These are phyloP conservation scores for Carpinus fangiana DNA, from an alignment of 306 rosid genomes.

Conservation along the genomic window DNA sequence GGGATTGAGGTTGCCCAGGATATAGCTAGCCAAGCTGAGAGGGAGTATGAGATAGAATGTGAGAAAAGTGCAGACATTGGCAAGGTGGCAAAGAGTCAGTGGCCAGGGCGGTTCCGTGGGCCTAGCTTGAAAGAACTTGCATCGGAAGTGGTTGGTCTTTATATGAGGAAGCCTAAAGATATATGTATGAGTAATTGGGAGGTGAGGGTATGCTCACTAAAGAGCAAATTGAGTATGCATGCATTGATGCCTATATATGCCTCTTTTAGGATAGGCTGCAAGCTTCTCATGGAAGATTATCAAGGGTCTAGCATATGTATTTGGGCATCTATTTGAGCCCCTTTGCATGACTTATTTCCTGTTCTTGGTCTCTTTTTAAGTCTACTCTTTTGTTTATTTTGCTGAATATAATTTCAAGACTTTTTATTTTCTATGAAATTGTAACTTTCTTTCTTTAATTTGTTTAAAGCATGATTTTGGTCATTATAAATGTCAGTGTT, in stretches of 20 bases:
- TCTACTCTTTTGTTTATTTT: too few species aligned
- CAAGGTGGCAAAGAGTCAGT: neutral
- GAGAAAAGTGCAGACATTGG: conserved; percentile 7
- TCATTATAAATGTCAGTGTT: too few species aligned
- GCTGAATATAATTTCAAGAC: too few species aligned
- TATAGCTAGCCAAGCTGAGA: neutral
- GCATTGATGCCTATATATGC: conserved; percentile 39
- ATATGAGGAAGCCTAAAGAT: conserved; percentile 28
- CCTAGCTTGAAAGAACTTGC: conserved; percentile 27
- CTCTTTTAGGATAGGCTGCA: conserved; percentile 31
- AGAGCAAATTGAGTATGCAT: conserved; percentile 32
- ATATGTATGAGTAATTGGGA: conserved; percentile 19
- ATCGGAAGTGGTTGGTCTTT: conserved; percentile 13
- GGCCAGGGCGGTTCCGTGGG: neutral
- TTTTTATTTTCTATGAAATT: too few species aligned
- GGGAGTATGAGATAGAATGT: conserved; percentile 16
- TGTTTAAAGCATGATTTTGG: too few species aligned
- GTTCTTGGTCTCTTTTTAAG: too few species aligned
- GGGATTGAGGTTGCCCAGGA: conserved; percentile 28
- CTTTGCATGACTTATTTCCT: too few species aligned
- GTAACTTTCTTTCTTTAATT: too few species aligned
- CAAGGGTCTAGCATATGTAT: too few species aligned
- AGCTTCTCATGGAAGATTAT: conserved; percentile 12
- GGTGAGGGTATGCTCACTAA: neutral
- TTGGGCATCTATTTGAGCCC: too few species aligned